A percentile compares a stretch with the other conserved stretches of the same genome.
These are phyloP conservation scores for Lentinula guzmanii DNA, from an alignment of 768 basidiomycete species.

Conservation along the genomic window DNA sequence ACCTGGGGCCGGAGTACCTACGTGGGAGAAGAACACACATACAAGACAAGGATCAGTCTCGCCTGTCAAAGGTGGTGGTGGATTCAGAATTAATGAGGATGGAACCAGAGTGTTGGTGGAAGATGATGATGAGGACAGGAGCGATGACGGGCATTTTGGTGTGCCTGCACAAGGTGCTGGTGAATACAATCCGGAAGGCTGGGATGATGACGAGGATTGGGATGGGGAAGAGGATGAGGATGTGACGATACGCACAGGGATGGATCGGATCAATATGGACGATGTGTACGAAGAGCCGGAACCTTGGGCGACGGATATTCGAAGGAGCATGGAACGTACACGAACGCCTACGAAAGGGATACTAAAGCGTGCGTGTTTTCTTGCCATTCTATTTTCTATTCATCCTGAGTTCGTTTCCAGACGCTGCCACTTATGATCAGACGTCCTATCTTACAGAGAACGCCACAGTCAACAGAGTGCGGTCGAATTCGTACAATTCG, in stretches of 20 bases:
- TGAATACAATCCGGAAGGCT: conserved; percentile 46
- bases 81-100: conserved; percentile 52
- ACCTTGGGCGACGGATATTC: conserved; percentile 72
- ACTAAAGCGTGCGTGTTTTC: conserved; percentile 65
- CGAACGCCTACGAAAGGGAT: conserved; percentile 76
- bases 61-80: conserved; percentile 34
- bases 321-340: conserved; percentile 65
- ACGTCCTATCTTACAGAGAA: conserved; percentile 45
- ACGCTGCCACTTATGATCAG: conserved; percentile 67
- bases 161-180: conserved; percentile 21
- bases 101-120: conserved; percentile 61
- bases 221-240: conserved; percentile 68
- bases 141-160: conserved; percentile 45
- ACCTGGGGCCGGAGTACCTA: conserved; percentile 40
- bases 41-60: conserved; percentile 45
- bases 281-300: conserved; percentile 56
- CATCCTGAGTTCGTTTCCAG: conserved; percentile 24
- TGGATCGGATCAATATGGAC: conserved; percentile 42
- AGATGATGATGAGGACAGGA: conserved; percentile 61
- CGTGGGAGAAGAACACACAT: conserved; percentile 83
- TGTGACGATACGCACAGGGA: conserved; percentile 60
- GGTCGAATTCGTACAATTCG: conserved; percentile 79
- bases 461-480: conserved; percentile 43
- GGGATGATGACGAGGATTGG: conserved; percentile 81
- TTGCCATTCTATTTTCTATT: background rate